Percentiles rank a stretch among this genome's conserved stretches.
These are phyloP conservation scores for Pseudogymnoascus sp. DNA, from an alignment of 2,329 filamentous ascomycete species.

Conservation along the genomic window DNA sequence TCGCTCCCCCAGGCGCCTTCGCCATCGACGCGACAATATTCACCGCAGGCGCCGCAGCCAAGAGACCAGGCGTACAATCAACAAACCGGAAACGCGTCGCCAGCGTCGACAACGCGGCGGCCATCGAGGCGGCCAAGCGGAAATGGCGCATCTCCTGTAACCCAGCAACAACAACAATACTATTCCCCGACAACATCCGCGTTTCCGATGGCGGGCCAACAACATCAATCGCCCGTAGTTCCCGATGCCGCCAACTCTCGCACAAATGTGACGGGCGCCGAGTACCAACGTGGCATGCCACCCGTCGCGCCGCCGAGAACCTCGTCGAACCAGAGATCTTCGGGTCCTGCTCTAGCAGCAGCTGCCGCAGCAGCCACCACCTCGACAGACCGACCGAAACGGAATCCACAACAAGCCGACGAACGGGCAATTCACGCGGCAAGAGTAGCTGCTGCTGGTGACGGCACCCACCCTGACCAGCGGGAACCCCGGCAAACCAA, in stretches of 20 bases:
- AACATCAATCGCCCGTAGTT: neutral
- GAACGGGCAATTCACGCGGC: slow-evolving; percentile 26
- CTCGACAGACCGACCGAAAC: slow-evolving; percentile 15
- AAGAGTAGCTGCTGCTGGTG: slow-evolving; percentile 19
- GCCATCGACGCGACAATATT: slow-evolving; percentile 43
- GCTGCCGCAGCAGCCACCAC: slow-evolving; percentile 19
- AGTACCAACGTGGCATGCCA: slow-evolving; percentile 52
- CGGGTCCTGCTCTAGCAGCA: slow-evolving; percentile 27
- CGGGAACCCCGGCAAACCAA: slow-evolving; percentile 33
- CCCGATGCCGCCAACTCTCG: neutral
- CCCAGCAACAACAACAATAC: slow-evolving; percentile 20
- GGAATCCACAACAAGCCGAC: slow-evolving; percentile 24
- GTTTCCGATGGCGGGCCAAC: slow-evolving; percentile 2
- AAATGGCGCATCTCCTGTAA: slow-evolving; percentile 32
- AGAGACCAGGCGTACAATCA: slow-evolving; percentile 45
- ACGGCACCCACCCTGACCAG: slow-evolving; percentile 27
- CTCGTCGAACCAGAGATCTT: slow-evolving; percentile 59
- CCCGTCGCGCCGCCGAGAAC: slow-evolving; percentile 72
- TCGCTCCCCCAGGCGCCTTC: slow-evolving; percentile 40
- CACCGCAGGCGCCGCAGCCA: slow-evolving; percentile 43
- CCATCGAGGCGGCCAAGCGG: slow-evolving; percentile 46
- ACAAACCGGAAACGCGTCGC: slow-evolving; percentile 32
- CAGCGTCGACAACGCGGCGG: slow-evolving; percentile 41
- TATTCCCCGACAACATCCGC: slow-evolving; percentile 19
- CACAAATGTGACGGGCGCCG: slow-evolving; percentile 24